Percentiles rank a stretch among this genome's conserved stretches.
Conservation (phyloP, 1,284 basidiomycete genomes). For the Sanghuangporus baumii region DNA sequence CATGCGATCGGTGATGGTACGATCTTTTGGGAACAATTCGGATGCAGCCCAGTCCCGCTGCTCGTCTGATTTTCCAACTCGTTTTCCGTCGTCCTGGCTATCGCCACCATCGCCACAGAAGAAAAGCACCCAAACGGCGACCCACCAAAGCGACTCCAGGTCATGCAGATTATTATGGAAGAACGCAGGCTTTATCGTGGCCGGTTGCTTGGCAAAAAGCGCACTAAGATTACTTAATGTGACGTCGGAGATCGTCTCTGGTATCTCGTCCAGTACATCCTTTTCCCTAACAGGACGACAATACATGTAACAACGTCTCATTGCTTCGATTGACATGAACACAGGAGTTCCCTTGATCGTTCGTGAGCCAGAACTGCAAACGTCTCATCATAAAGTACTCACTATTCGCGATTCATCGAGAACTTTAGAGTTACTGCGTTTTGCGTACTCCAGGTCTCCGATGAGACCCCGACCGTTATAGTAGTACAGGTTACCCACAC, state of each 20-base stretch:
- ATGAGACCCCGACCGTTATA: neutral
- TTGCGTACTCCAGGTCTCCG: slow-evolving; percentile 4
- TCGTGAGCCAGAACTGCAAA: neutral
- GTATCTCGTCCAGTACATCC: neutral
- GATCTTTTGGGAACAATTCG: neutral
- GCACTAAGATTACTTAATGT: too few species aligned
- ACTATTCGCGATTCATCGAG: neutral
- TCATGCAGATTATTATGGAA: neutral
- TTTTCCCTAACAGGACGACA: too few species aligned
- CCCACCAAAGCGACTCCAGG: neutral
- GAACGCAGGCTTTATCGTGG: neutral
- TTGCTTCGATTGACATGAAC: too few species aligned
- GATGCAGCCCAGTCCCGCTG: neutral
- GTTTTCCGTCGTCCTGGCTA: neutral
- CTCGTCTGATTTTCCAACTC: neutral
- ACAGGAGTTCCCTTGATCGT: too few species aligned
- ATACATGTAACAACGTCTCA: too few species aligned
- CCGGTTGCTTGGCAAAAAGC: too few species aligned
- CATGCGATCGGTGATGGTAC: too few species aligned
- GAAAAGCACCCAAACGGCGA: neutral
- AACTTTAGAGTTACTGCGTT: neutral
- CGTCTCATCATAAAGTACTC: neutral
- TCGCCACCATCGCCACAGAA: neutral
- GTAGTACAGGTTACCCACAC: neutral
- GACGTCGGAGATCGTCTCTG: neutral